Base-by-base conservation (phyloP, 176 grass and related monocot species). In the Oryza coarctata region DNA sequence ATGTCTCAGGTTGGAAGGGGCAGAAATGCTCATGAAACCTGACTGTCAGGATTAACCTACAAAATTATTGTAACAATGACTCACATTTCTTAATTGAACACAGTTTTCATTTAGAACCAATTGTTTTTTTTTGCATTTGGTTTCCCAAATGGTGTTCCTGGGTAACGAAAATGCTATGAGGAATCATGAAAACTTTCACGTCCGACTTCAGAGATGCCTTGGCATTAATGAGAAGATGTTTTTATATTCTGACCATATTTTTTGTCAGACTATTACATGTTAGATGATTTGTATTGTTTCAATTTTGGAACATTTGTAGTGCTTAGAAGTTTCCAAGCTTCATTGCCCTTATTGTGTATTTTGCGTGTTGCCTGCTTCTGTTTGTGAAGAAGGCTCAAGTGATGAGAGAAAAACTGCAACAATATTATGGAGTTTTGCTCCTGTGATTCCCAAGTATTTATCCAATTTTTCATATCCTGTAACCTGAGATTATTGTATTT, bases 171-270 rank as follows among this genome's bases (percentile, higher is more conserved):
- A 4, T 11, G 80, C 80, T 73, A 65, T 60, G 80, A 67, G 2
- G 86, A 67, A 67, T 78, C 9, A 73, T 74, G 80, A 84, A 73
- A 57, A 63, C 50, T 66, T 58, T 77, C 64, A 89, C 81, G 71
- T 77, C 71, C 86, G 87, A 89, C 83, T 86, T 82, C 57, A 65
- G 83, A 89, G 87, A 77, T 78, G 87, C 66, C 26, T 28, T 68
- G 34, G 72, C 87, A 85, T 89, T 85, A 20, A 89, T 81, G 87
- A 89, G 82, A 85, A 81, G 65, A 89, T 60, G 26, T 35, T 71
- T n/a, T 82, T 65, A 82, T 89, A 3, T 31, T 45, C 78, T 89
- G 73, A 86, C 66, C 66, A 30, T 5, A n/a, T 6, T 15, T 9
- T 0, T 80, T 31, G 12, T n/a, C 18, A 57, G 1, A n/a, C 0